Evolutionary conservation across 2,329 filamentous ascomycete species (phyloP), one percentile per base, ranked within the genome.

Genomic region (Calonectria montana): DNA sequence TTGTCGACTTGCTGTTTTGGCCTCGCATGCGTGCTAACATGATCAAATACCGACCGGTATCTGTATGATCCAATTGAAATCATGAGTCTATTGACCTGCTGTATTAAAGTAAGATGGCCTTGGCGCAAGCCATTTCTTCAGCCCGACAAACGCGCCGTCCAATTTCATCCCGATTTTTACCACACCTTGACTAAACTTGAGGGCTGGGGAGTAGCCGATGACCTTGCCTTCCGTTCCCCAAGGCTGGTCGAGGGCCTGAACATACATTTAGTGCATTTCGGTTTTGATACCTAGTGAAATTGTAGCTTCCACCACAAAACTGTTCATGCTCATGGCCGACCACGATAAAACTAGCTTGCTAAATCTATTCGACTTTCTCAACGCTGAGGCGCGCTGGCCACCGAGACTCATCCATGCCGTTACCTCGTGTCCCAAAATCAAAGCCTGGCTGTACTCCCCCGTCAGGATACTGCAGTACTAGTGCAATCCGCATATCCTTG

Each of bases 1-100:
- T 59, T 59, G 53, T 59, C 31, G 53, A 59, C 53, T 59, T 59
- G 8, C n/a, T 59, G n/a, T 59, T 59, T 31, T 59, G 53, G 53
- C 53, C 53, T 4, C 13, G 13, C 21, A 59, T 59, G 53, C 53
- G 53, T 13, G 53, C 31, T 21, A 59, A 59, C 53, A 18, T 59
- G 53, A 35, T 59, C 53, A 39, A 39, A 7, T 59, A 39, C 21
- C 53, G 39, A 39, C 21, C 53, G 39, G 53, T 31, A 59, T 31
- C 21, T 59, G n/a, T 59, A 59, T 13, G 31, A 59, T 18, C 31
- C 53, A 23, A 13, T 39, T 37, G 31, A 59, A 23, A 35, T 59
- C 53, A 39, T 39, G 53, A 59, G 53, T 21, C 31, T 59, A 21
- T 15, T 59, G 31, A 59, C 53, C 13, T 59, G 53, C 53, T 59